A percentile compares a stretch with the other conserved stretches of the same genome.
Evolutionary conservation across 208 protist genomes (phyloP).

Genomic region (Crithidia bombi): DNA sequence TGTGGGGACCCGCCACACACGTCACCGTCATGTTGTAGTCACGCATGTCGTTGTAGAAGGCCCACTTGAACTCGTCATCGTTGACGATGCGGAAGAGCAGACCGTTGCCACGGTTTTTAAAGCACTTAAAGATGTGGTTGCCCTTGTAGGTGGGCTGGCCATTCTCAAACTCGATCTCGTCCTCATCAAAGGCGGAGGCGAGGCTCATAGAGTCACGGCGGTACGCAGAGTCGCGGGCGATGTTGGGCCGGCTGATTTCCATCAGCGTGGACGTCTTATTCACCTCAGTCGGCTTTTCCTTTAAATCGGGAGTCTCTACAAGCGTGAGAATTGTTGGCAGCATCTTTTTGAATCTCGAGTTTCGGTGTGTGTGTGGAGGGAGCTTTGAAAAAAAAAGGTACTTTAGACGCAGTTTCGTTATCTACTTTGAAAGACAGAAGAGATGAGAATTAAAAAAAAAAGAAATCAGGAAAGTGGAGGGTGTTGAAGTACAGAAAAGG

Average conservation of each 20-base stretch:
- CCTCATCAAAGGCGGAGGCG: background rate
- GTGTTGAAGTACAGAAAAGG: background rate
- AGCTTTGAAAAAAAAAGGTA: background rate
- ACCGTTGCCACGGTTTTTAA: slow-evolving; percentile 79
- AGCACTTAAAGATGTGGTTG: slow-evolving; percentile 65
- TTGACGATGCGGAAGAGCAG: slow-evolving; percentile 84
- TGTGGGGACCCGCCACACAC: slow-evolving; percentile 67
- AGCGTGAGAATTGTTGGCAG: slow-evolving; percentile 1
- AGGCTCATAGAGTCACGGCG: background rate
- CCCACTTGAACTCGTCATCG: slow-evolving; percentile 73
- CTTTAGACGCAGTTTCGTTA: background rate
- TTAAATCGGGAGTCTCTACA: background rate
- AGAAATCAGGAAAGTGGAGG: slow-evolving; percentile 4
- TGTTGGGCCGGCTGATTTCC: background rate
- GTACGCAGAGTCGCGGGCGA: background rate
- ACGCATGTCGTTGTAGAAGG: slow-evolving; percentile 83
- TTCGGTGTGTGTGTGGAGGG: too few species aligned
- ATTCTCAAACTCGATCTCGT: slow-evolving; percentile 63
- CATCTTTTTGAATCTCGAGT: too few species aligned
- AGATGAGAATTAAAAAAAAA: slow-evolving; percentile 26
- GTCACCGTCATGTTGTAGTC: slow-evolving; percentile 75
- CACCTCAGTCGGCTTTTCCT: too few species aligned
- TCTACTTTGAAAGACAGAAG: slow-evolving; percentile 1
- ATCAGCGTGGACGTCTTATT: background rate
- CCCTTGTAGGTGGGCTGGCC: slow-evolving; percentile 57